Conservation (phyloP, 768 basidiomycete genomes). For the Daedalea quercina region DNA sequence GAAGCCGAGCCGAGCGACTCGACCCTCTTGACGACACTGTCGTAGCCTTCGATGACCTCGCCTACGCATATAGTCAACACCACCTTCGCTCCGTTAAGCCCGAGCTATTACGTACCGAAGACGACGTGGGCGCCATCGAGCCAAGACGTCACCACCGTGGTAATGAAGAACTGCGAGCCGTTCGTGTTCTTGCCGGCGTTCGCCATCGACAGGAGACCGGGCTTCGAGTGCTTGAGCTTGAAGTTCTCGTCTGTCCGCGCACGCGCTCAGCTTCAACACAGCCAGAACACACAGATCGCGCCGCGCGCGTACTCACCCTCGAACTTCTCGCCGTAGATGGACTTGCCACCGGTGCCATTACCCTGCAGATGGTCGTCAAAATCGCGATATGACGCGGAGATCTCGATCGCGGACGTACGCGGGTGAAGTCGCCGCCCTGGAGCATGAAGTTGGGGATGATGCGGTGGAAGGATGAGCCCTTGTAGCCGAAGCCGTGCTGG, state of each 20-base stretch:
- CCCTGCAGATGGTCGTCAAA: slow-evolving; percentile 5
- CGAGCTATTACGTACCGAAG: slow-evolving; percentile 47
- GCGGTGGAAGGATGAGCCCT: slow-evolving; percentile 70
- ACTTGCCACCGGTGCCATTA: slow-evolving; percentile 53
- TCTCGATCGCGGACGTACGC: slow-evolving; percentile 6
- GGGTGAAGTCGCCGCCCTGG: slow-evolving; percentile 84
- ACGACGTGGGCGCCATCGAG: slow-evolving; percentile 83
- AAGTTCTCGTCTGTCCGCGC: slow-evolving; percentile 60
- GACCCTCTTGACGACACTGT: slow-evolving; percentile 49
- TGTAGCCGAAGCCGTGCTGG: slow-evolving; percentile 67
- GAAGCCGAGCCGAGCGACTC: slow-evolving; percentile 32
- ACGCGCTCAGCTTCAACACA: neutral
- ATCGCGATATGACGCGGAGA: neutral
- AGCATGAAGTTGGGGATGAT: slow-evolving; percentile 79
- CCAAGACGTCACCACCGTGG: slow-evolving; percentile 71
- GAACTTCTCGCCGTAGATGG: slow-evolving; percentile 43
- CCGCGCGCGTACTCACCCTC: slow-evolving; percentile 15
- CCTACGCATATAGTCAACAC: slow-evolving; percentile 19
- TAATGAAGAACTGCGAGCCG: slow-evolving; percentile 91
- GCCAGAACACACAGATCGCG: slow-evolving; percentile 22
- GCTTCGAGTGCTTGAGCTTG: slow-evolving; percentile 51
- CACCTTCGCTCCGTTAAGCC: neutral
- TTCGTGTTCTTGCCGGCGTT: slow-evolving; percentile 81
- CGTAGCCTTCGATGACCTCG: slow-evolving; percentile 56
- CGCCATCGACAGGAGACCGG: slow-evolving; percentile 77